phyloP scores from a whole-genome alignment of 257 asterid genomes.

The Primulina tabacum region DNA sequence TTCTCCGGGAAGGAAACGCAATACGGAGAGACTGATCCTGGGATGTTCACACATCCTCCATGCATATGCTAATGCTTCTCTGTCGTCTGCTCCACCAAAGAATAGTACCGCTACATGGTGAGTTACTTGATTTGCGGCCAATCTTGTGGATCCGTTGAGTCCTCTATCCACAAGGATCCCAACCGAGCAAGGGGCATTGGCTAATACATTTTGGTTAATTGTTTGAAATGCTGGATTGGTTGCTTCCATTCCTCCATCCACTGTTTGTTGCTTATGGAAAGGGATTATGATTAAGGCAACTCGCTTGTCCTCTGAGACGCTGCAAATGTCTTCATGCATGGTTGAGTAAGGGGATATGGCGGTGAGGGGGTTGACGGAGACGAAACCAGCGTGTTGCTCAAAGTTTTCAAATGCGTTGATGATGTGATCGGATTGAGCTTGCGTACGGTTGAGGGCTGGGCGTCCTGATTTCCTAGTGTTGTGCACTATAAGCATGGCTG shows the following conservation, averaged over 20 bases:
- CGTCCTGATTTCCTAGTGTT: constrained; percentile 51
- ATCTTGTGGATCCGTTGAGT: constrained; percentile 60
- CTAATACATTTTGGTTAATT: constrained; percentile 74
- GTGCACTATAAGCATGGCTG: constrained; percentile 94
- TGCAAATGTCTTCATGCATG: constrained; percentile 87
- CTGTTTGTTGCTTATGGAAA: constrained; percentile 91
- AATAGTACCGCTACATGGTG: constrained; percentile 66
- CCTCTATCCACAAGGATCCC: constrained; percentile 94
- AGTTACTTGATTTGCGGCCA: constrained; percentile 46
- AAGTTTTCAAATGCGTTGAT: constrained; percentile 84
- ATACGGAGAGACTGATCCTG: constrained; percentile 47
- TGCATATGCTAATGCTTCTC: constrained; percentile 78
- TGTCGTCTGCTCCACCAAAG: constrained; percentile 85
- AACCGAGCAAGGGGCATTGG: constrained; percentile 76
- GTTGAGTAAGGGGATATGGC: constrained; percentile 93
- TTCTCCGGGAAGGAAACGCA: constrained; percentile 56
- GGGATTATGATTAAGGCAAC: constrained; percentile 70
- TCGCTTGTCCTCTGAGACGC: constrained; percentile 76
- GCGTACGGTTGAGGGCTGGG: constrained; percentile 70
- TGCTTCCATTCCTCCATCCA: constrained; percentile 91
- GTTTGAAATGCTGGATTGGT: constrained; percentile 63
- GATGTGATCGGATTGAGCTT: constrained; percentile 89
- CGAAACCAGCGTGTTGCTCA: constrained; percentile 57
- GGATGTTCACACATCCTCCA: constrained; percentile 78
- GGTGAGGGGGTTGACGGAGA: constrained; percentile 69